These are phyloP conservation scores for Penicillium sp. DNA, from an alignment of 2,329 filamentous ascomycete species.

Conservation along the genomic window DNA sequence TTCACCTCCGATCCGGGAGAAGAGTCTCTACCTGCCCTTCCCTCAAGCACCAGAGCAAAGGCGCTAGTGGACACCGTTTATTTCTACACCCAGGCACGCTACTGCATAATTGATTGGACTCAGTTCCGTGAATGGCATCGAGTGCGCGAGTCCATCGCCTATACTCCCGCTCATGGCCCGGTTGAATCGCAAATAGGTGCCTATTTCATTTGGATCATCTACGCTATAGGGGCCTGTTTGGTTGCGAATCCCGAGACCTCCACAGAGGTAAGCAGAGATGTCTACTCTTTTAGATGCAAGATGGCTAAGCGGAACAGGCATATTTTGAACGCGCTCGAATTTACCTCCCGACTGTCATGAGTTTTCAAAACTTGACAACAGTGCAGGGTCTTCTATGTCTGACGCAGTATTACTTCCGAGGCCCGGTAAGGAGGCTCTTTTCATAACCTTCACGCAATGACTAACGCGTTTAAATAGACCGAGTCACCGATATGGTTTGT, in stretches of 20 bases:
- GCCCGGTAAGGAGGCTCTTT: neutral
- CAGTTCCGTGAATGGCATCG: slow-evolving; percentile 18
- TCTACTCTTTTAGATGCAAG: neutral
- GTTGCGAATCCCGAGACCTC: neutral
- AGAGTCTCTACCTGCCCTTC: neutral
- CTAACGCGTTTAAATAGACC: neutral
- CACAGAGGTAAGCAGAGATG: neutral
- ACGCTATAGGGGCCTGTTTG: neutral
- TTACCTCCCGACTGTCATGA: neutral
- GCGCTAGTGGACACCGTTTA: slow-evolving; percentile 17
- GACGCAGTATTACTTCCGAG: neutral
- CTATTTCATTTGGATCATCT: neutral
- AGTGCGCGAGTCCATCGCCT: slow-evolving; percentile 12
- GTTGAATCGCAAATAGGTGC: neutral
- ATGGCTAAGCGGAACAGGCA: neutral
- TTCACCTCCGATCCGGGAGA: neutral
- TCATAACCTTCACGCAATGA: neutral
- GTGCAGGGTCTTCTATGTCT: neutral
- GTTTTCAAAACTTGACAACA: neutral
- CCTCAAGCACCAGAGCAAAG: slow-evolving; percentile 2
- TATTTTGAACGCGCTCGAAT: neutral
- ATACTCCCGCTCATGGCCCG: neutral
- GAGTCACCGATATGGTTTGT: neutral
- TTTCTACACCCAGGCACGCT: slow-evolving; percentile 20
- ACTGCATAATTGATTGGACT: slow-evolving; percentile 20